These are phyloP conservation scores for Aspergillus viridinutans DNA, from an alignment of 2,329 filamentous ascomycete genomes.

Conservation along the genomic window DNA sequence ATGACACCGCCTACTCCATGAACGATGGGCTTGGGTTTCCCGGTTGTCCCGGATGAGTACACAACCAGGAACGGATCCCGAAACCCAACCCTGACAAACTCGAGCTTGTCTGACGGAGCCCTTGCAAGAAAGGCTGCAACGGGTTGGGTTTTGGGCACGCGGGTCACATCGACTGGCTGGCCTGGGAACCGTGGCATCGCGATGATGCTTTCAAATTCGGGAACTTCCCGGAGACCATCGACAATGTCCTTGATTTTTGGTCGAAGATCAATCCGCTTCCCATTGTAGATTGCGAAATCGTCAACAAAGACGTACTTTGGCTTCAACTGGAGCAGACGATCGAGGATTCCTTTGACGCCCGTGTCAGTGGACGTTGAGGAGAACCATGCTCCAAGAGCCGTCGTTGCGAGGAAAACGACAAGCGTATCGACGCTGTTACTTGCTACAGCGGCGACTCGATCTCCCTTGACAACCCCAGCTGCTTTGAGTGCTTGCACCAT, in stretches of 20 bases:
- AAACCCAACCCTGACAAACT: constrained; percentile 62
- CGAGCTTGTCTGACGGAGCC: constrained; percentile 32
- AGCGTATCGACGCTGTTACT: constrained; percentile 73
- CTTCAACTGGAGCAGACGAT: constrained; percentile 68
- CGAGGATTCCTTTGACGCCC: constrained; percentile 72
- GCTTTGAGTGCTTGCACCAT: constrained; percentile 64
- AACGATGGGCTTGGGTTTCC: constrained; percentile 79
- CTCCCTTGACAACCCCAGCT: constrained; percentile 64
- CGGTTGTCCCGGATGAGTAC: constrained; percentile 77
- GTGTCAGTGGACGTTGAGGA: constrained; percentile 77
- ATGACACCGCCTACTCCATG: constrained; percentile 54
- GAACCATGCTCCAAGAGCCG: constrained; percentile 70
- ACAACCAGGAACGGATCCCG: constrained; percentile 73
- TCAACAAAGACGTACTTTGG: constrained; percentile 82
- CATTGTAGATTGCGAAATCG: constrained; percentile 74
- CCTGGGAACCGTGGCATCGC: constrained; percentile 61
- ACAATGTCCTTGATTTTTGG: constrained; percentile 67
- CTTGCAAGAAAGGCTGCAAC: constrained; percentile 39
- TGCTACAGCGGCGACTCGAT: constrained; percentile 70
- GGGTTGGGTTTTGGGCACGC: constrained; percentile 45
- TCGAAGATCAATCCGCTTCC: constrained; percentile 67
- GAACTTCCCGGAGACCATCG: constrained; percentile 56
- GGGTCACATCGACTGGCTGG: constrained; percentile 55
- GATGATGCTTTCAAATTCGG: constrained; percentile 61
- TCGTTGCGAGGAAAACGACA: constrained; percentile 64